Evolutionary conservation across 768 basidiomycete species (phyloP).

Genomic region (Rhodotorula paludigena): DNA sequence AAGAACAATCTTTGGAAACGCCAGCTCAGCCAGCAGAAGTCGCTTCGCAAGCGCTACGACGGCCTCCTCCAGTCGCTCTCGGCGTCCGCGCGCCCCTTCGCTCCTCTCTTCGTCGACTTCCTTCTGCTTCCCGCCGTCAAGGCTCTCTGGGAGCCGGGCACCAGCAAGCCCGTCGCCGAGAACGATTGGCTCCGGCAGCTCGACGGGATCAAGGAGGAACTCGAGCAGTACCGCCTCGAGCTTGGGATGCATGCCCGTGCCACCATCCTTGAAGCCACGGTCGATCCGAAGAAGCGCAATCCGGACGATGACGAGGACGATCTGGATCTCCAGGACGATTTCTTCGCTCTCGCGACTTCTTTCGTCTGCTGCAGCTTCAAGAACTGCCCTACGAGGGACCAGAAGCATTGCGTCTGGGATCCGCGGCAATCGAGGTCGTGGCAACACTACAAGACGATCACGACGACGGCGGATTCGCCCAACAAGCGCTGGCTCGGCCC

Average conservation of each 20-base stretch:
- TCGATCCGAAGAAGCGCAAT: background rate
- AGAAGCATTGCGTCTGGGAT: too few relatives aligned
- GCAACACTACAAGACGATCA: too few relatives aligned
- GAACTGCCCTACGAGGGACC: background rate
- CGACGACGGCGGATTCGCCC: background rate
- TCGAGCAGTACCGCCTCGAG: slow-evolving; percentile 10
- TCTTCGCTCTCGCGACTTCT: background rate
- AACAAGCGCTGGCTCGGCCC: background rate
- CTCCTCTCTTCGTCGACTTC: slow-evolving; percentile 27
- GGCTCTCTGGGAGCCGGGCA: slow-evolving; percentile 1
- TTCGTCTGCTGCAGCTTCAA: background rate
- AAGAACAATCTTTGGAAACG: background rate
- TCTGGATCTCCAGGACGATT: background rate
- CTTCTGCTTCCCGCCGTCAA: slow-evolving; percentile 9
- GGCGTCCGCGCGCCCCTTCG: background rate
- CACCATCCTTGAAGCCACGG: background rate
- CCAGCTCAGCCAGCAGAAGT: background rate
- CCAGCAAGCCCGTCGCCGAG: background rate
- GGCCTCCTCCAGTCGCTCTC: background rate
- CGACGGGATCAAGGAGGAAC: slow-evolving; percentile 9
- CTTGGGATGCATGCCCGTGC: background rate
- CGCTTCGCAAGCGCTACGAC: slow-evolving; percentile 2
- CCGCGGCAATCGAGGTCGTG: background rate
- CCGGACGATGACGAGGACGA: background rate
- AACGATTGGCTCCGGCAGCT: background rate